A percentile compares a stretch with the other conserved stretches of the same genome.
phyloP scores from a whole-genome alignment of 2,329 filamentous ascomycete genomes.

The Penicillium palitans region DNA sequence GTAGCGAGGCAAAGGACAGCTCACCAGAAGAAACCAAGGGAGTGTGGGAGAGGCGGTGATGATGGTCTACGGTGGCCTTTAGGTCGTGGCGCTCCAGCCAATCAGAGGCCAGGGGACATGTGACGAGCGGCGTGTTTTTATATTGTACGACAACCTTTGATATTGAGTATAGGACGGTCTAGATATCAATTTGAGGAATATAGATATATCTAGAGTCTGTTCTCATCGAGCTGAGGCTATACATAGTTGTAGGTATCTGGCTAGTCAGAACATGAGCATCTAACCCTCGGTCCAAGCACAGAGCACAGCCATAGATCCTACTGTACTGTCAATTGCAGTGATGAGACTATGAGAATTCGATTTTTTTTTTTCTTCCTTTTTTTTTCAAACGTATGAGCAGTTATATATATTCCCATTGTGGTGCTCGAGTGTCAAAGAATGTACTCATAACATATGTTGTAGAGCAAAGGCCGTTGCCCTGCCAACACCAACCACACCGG shows the following conservation, averaged over 20 bases:
- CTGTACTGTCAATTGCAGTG: neutral
- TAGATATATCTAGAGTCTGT: neutral
- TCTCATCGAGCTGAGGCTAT: neutral
- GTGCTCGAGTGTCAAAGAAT: neutral
- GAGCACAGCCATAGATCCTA: neutral
- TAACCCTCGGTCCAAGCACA: neutral
- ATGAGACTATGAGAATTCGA: neutral
- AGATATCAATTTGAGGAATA: neutral
- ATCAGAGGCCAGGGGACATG: conserved; percentile 32
- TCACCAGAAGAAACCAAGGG: conserved; percentile 12
- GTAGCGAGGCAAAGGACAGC: conserved; percentile 4
- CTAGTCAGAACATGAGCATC: neutral
- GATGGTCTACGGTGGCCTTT: conserved; percentile 44
- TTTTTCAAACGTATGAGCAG: neutral
- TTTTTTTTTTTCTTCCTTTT: too few species aligned
- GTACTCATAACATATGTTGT: neutral
- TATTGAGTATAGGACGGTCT: neutral
- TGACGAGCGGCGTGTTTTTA: conserved; percentile 10
- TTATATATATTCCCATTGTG: neutral
- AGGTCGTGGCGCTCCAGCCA: conserved; percentile 34
- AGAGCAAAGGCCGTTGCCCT: conserved; percentile 18
- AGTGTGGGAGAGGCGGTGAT: conserved; percentile 29
- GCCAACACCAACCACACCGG: conserved; percentile 21
- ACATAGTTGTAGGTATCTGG: neutral
- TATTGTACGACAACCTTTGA: neutral